These are phyloP conservation scores for Psilocybe tampanensis DNA, from an alignment of 768 basidiomycete genomes.

Conservation along the genomic window DNA sequence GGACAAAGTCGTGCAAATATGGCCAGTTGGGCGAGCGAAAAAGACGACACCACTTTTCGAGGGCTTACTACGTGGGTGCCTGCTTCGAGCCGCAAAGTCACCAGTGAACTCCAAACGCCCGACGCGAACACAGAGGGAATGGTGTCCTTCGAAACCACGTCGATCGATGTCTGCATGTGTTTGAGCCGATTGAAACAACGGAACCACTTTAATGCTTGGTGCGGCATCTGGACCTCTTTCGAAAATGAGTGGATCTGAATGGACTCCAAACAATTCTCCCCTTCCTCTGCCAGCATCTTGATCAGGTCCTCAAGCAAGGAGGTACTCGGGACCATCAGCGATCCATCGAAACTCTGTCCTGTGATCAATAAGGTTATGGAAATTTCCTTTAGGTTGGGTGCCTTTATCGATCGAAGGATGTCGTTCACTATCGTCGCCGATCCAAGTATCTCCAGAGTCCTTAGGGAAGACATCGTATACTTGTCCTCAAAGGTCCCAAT, in stretches of 20 bases:
- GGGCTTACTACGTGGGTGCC: neutral
- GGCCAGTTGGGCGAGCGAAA: neutral
- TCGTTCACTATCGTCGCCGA: neutral
- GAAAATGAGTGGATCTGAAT: neutral
- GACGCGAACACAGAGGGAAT: neutral
- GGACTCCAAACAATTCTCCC: neutral
- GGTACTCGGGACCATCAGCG: constrained; percentile 2
- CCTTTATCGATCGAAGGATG: neutral
- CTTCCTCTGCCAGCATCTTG: constrained; percentile 4
- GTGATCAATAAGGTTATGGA: neutral
- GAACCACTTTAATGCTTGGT: neutral
- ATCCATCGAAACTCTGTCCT: neutral
- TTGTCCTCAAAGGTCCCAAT: neutral
- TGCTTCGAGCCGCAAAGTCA: neutral
- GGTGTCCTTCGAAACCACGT: neutral
- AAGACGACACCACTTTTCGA: neutral
- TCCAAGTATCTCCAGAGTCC: neutral
- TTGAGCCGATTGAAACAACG: neutral
- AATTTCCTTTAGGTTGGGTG: neutral
- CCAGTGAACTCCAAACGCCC: neutral
- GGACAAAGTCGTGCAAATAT: neutral
- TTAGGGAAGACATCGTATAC: neutral
- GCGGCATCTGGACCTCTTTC: neutral
- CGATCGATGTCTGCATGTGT: neutral
- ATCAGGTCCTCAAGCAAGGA: constrained; percentile 4